Percentiles rank a stretch among this genome's conserved stretches.
Evolutionary conservation across 176 grass and related monocot species (phyloP).

Genomic region (Poa pratensis): DNA sequence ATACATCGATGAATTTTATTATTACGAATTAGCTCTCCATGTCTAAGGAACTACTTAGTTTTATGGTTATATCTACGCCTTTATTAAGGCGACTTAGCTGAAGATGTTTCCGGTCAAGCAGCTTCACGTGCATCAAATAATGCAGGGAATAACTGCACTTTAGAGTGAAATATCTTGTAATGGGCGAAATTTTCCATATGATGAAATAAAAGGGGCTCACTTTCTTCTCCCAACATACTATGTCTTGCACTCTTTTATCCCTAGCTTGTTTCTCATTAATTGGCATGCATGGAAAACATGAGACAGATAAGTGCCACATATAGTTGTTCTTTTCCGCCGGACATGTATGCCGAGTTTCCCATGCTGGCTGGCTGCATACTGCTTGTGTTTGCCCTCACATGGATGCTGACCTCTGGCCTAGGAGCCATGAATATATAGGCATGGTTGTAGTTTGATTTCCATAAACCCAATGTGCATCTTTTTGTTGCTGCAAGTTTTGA

Average conservation of each 20-base stretch:
- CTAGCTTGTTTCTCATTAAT: neutral
- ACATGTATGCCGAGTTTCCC: slow-evolving; percentile 12
- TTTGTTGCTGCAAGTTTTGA: neutral
- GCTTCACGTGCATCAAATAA: slow-evolving; percentile 8
- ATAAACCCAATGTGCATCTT: neutral
- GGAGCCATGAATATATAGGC: neutral
- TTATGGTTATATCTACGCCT: neutral
- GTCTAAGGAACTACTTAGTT: neutral
- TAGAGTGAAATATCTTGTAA: neutral
- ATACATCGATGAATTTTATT: neutral
- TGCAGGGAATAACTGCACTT: neutral
- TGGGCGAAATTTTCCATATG: neutral
- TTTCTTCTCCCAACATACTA: slow-evolving; percentile 3
- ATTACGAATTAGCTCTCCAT: neutral
- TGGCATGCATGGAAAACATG: slow-evolving; percentile 12
- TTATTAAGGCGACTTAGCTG: neutral
- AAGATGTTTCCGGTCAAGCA: neutral
- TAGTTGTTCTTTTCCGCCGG: neutral
- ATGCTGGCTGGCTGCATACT: slow-evolving; percentile 1
- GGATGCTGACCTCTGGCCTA: neutral
- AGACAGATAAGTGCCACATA: slow-evolving; percentile 19
- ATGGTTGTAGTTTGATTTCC: neutral
- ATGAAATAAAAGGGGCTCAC: neutral
- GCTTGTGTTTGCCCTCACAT: slow-evolving; percentile 18
- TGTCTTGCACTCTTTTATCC: slow-evolving; percentile 8